phyloP scores from a whole-genome alignment of 257 asterid genomes.

The Oldenlandia corymbosa region DNA sequence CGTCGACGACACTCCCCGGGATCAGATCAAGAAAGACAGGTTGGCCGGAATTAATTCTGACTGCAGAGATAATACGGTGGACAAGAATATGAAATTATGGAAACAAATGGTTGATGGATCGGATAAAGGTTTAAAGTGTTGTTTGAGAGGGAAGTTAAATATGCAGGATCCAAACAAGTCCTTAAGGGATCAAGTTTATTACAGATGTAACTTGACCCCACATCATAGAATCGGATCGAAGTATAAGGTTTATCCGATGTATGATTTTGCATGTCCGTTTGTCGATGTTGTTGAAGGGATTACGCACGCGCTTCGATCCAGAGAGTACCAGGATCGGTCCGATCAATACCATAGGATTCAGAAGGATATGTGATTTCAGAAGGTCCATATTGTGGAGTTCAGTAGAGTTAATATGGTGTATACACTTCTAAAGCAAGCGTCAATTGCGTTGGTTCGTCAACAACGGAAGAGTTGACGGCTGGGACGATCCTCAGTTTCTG shows the following conservation, averaged over 20 bases:
- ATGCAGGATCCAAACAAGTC: constrained; percentile 95
- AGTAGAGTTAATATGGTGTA: constrained; percentile 90
- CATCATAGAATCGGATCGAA: constrained; percentile 86
- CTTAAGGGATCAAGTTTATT: constrained; percentile 88
- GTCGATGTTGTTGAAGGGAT: constrained; percentile 91
- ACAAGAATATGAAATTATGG: constrained; percentile 78
- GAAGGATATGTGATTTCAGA: constrained; percentile 75
- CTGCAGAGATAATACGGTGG: constrained; percentile 53
- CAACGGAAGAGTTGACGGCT: constrained; percentile 86
- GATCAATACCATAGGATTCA: constrained; percentile 91
- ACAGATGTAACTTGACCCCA: constrained; percentile 89
- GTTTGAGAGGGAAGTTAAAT: constrained; percentile 79
- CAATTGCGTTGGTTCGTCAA: constrained; percentile 95
- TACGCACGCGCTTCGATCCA: constrained; percentile 91
- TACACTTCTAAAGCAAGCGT: constrained; percentile 97
- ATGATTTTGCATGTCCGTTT: constrained; percentile 93
- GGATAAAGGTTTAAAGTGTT: constrained; percentile 72
- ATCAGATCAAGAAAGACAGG: constrained; percentile 75
- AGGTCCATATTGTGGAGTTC: constrained; percentile 76
- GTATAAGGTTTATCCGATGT: constrained; percentile 80
- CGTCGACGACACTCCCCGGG: constrained; percentile 82
- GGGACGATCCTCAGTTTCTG: constrained; percentile 99
- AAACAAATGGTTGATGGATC: constrained; percentile 93
- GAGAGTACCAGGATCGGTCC: constrained; percentile 93
- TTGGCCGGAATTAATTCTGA: constrained; percentile 79